A percentile compares a stretch with the other conserved stretches of the same genome.
These are phyloP conservation scores for Chondrus crispus DNA, from an alignment of 23 red algal genomes.

Conservation along the genomic window DNA sequence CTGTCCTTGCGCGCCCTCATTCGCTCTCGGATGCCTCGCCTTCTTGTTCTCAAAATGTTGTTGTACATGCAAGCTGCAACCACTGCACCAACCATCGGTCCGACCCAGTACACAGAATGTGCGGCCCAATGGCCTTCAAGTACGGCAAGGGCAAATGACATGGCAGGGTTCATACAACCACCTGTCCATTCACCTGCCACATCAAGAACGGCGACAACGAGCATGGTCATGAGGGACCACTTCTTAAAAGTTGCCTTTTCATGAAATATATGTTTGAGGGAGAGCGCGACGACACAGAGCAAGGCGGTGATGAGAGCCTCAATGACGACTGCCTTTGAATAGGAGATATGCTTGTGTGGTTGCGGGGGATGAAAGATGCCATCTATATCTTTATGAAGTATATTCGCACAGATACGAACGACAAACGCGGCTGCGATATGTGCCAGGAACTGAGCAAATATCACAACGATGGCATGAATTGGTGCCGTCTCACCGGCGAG, in stretches of 20 bases:
- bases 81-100: constrained; percentile 24
- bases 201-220: constrained; percentile 13
- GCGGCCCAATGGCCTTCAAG: constrained; percentile 24
- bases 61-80: neutral
- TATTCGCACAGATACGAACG: constrained; percentile 9
- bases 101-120: constrained; percentile 41
- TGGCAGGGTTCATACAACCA: constrained; percentile 62
- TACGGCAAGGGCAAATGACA: constrained; percentile 32
- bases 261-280: constrained; percentile 14
- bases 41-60: neutral
- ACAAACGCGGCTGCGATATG: neutral
- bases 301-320: constrained; percentile 20
- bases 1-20: no score
- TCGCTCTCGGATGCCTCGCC: neutral
- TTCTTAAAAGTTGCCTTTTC: constrained; percentile 33
- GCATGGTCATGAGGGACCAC: constrained; percentile 22
- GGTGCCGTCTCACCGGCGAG: neutral
- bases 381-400: neutral
- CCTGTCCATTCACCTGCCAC: constrained; percentile 33
- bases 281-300: constrained; percentile 26
- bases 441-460: constrained; percentile 33
- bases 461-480: constrained; percentile 15
- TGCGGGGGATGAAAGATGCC: constrained; percentile 19
- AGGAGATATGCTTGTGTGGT: constrained; percentile 20
- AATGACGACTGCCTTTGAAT: constrained; percentile 6